Base-by-base conservation (phyloP, 164 flowering plant species). In the Magnolia sinica region DNA sequence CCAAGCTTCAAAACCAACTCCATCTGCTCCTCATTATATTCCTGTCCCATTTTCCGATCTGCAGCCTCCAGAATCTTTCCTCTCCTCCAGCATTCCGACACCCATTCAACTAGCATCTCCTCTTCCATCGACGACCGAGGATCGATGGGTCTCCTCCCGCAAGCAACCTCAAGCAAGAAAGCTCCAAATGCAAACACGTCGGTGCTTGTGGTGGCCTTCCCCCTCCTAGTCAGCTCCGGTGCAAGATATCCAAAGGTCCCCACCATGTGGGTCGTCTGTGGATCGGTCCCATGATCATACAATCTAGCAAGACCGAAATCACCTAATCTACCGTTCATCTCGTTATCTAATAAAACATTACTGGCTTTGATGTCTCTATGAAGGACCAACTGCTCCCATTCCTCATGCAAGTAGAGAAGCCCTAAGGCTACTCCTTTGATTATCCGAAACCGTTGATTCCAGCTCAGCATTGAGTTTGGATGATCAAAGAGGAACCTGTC, bases 281-380 rank as follows among this genome's bases (percentile, higher is more conserved):
- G 75, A 63, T 64, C 55, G 4, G 27, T 37, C 0, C 79, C 79
- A 55, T 72, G 79, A 18, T 72, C 76, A 24, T 77, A 77, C 23
- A 77, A 23, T 16, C 75, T 77, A 7, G 79, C 74, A 8, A 77
- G 75, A 16, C 79, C 79, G 51, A 77, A 77, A 55, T 77, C 79
- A 3, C 79, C 74, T 19, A 77, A n/a, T 23, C 59, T 77, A 1
- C 71, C 79, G 63, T 77, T 77, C 24, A 77, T 45, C 1, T 72
- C 72, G 11, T 58, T 45, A 23, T 78, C 80, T 59, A 78, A 22
- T 20, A 78, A 58, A 7, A 78, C 76, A 59, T 78, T 78, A 58
- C 76, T 73, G 29, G 80, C 80, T 58, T 78, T 78, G 10, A 78
- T 24, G 19, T 78, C 80, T 52, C 80, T 73, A 23, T 78, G 80